A percentile compares a stretch with the other conserved stretches of the same genome.
These are phyloP conservation scores for Skeletonema marinoi DNA, from an alignment of 108 stramenopile species.

Conservation along the genomic window DNA sequence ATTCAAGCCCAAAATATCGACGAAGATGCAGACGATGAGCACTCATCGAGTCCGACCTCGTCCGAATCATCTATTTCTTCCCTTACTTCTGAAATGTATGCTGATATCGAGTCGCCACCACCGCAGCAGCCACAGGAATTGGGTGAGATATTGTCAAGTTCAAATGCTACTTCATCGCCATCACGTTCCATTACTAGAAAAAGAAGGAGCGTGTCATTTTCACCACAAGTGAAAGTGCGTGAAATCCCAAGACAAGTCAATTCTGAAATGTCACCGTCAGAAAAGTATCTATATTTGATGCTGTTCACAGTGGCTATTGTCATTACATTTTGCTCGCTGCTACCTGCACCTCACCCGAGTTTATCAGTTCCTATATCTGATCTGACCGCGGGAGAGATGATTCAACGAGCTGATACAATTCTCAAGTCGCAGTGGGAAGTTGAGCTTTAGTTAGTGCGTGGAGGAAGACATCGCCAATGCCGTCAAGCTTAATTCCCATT, in stretches of 20 bases:
- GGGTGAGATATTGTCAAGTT: background rate
- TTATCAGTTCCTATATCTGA: background rate
- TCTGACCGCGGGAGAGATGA: background rate
- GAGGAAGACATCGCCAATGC: background rate
- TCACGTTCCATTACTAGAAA: background rate
- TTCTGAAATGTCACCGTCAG: background rate
- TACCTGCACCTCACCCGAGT: background rate
- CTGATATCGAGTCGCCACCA: background rate
- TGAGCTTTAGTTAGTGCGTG: background rate
- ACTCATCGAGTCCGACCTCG: background rate
- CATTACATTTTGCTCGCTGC: background rate
- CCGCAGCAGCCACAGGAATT: background rate
- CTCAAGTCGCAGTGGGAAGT: conserved; percentile 4
- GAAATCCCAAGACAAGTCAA: background rate
- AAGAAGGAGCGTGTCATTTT: background rate
- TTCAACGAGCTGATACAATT: background rate
- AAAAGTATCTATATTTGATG: background rate
- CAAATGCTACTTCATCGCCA: background rate
- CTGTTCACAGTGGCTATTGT: background rate
- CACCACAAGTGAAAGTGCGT: background rate
- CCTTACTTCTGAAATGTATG: background rate
- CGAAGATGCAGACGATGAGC: background rate
- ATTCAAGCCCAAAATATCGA: background rate
- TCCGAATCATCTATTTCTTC: background rate
- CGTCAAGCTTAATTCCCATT: background rate